Evolutionary conservation across 2,329 filamentous ascomycete genomes (phyloP).

Genomic region (Aspergillus nomiae): DNA sequence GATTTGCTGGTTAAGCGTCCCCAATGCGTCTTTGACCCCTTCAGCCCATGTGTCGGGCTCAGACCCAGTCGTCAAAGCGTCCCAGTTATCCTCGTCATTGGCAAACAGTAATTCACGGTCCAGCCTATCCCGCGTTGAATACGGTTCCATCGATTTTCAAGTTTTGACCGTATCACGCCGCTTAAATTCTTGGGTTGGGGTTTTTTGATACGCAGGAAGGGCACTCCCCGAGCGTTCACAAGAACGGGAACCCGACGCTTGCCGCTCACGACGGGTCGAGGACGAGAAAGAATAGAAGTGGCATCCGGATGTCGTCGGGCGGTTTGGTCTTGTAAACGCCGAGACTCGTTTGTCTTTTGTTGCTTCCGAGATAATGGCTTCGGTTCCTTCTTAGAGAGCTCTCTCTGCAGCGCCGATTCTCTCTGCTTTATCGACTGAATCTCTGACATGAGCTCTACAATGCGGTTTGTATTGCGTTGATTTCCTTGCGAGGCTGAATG

Average conservation of each 20-base stretch:
- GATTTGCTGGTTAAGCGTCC: constrained; percentile 28
- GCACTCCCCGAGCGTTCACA: constrained; percentile 45
- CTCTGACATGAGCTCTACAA: constrained; percentile 31
- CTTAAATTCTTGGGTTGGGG: constrained; percentile 45
- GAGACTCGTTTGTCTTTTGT: constrained; percentile 27
- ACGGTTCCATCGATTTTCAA: constrained; percentile 36
- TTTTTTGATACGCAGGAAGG: constrained; percentile 48
- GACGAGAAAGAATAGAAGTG: constrained; percentile 38
- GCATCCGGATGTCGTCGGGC: constrained; percentile 35
- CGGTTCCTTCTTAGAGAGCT: constrained; percentile 15
- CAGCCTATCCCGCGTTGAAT: constrained; percentile 37
- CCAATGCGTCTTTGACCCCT: constrained; percentile 21
- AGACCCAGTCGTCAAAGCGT: constrained; percentile 30
- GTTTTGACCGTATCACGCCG: constrained; percentile 38
- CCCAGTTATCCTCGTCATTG: constrained; percentile 47
- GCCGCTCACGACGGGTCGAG: constrained; percentile 35
- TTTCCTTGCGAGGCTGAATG: constrained; percentile 35
- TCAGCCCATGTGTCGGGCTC: constrained; percentile 28
- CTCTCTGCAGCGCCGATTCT: constrained; percentile 24
- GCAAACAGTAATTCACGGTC: constrained; percentile 34
- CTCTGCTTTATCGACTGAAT: constrained; percentile 23
- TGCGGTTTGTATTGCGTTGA: constrained; percentile 22
- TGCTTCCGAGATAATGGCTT: constrained; percentile 26
- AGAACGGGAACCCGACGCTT: constrained; percentile 43
- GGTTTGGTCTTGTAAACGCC: constrained; percentile 31